Percentiles rank a stretch among this genome's conserved stretches.
Conservation (phyloP, 345 rosid genomes). For the Erucastrum elatum region DNA sequence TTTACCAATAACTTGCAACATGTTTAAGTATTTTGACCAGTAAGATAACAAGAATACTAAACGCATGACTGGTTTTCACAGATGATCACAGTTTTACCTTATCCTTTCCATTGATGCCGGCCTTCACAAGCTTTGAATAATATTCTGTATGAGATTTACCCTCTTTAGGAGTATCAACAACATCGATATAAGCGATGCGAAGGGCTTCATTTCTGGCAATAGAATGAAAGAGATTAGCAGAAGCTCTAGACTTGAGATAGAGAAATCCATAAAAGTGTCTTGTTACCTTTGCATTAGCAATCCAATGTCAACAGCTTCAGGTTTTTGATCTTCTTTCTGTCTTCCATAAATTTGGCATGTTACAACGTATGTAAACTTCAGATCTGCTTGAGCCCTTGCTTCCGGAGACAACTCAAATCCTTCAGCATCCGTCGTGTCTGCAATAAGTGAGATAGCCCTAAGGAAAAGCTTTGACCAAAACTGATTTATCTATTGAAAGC, state of each 20-base stretch:
- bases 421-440: conserved; percentile 65
- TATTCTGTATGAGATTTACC: conserved; percentile 73
- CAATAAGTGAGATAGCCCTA: conserved; percentile 29
- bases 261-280: not conserved
- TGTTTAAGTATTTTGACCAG: not conserved
- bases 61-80: conserved; percentile 17
- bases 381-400: conserved; percentile 86
- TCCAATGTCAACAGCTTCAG: conserved; percentile 92
- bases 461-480: conserved; percentile 12
- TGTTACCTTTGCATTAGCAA: conserved; percentile 84
- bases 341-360: conserved; percentile 98
- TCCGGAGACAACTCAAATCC: conserved; percentile 94
- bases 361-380: conserved; percentile 90
- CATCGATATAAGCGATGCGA: conserved; percentile 93
- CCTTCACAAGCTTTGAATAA: conserved; percentile 94
- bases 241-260: conserved; percentile 11
- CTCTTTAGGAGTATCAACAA: conserved; percentile 75
- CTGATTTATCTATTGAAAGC: conserved; percentile 8
- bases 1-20: too few species aligned
- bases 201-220: conserved; percentile 89
- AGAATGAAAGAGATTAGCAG: conserved; percentile 26
- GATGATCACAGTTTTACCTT: conserved; percentile 53
- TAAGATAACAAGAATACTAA: conserved; percentile 21
- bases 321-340: conserved; percentile 93
- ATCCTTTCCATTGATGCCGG: conserved; percentile 92